Percentiles rank a stretch among this genome's conserved stretches.
Conservation (phyloP, 768 basidiomycete species). For the Phanerochaete sordida region DNA sequence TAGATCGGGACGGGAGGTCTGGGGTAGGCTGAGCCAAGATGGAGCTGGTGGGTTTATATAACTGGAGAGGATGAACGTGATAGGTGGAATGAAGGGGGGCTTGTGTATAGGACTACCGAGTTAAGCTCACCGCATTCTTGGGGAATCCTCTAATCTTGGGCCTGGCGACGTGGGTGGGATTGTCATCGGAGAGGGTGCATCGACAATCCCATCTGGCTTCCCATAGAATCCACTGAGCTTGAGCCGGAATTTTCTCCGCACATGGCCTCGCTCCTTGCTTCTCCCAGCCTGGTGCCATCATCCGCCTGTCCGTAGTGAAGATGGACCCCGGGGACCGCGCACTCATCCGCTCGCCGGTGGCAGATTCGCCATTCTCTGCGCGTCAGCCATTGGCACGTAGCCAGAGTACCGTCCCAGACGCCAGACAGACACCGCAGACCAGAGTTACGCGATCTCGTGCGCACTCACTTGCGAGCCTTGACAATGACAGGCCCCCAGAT, state of each 20-base stretch:
- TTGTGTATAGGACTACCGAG: slow-evolving; percentile 1
- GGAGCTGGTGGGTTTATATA: slow-evolving; percentile 13
- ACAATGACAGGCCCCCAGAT: background rate
- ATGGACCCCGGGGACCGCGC: slow-evolving; percentile 4
- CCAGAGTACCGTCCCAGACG: background rate
- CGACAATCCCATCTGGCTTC: slow-evolving; percentile 12
- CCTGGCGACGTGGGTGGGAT: slow-evolving; percentile 11
- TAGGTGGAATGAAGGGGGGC: slow-evolving; percentile 4
- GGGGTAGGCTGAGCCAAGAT: background rate
- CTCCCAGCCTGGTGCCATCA: background rate
- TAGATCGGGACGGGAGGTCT: background rate
- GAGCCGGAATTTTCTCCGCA: slow-evolving; percentile 4
- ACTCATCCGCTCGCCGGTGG: background rate
- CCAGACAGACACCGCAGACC: slow-evolving; percentile 7
- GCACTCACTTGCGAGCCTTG: background rate
- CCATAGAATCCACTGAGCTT: background rate
- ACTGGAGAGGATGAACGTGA: background rate
- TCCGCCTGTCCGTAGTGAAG: background rate
- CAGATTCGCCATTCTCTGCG: background rate
- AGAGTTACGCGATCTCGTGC: background rate
- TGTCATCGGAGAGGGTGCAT: background rate
- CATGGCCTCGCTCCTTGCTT: slow-evolving; percentile 1
- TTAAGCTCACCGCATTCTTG: slow-evolving; percentile 9
- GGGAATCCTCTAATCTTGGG: slow-evolving; percentile 3
- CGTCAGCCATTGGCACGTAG: background rate